Evolutionary conservation across 106 monocot genomes (phyloP).

Genomic region (Dendrobium nobile): DNA sequence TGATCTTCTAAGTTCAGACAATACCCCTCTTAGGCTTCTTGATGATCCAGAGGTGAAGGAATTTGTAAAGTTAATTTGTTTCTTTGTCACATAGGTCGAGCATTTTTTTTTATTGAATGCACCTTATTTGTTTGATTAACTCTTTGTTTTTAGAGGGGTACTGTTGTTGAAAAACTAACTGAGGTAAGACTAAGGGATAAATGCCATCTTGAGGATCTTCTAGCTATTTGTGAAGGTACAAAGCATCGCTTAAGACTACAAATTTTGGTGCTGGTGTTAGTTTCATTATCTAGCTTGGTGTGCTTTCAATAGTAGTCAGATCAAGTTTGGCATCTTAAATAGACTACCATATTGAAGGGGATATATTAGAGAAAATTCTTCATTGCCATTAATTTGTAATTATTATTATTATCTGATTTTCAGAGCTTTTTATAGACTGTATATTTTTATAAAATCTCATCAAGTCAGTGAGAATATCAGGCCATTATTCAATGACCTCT

Average conservation of each 20-base stretch:
- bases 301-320: too few relatives aligned
- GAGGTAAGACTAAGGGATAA: slow-evolving; percentile 12
- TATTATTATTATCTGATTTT: too few relatives aligned
- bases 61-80: background rate
- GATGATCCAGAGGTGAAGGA: slow-evolving; percentile 23
- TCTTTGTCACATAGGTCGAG: background rate
- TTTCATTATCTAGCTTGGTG: background rate
- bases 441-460: too few relatives aligned
- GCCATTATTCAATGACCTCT: too few relatives aligned
- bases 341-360: too few relatives aligned
- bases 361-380: too few relatives aligned
- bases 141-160: slow-evolving; percentile 14
- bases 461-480: too few relatives aligned
- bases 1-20: slow-evolving; percentile 13
- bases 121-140: background rate
- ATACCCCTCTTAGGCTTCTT: slow-evolving; percentile 11
- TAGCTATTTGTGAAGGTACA: slow-evolving; percentile 12
- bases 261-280: background rate
- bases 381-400: too few relatives aligned
- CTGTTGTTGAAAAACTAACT: slow-evolving; percentile 14
- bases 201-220: slow-evolving; percentile 14
- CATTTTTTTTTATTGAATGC: background rate
- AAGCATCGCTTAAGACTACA: too few relatives aligned
- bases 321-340: too few relatives aligned
- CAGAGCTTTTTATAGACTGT: too few relatives aligned